Base-by-base conservation (phyloP, 2,329 filamentous ascomycete genomes). In the Nothophoma quercina region DNA sequence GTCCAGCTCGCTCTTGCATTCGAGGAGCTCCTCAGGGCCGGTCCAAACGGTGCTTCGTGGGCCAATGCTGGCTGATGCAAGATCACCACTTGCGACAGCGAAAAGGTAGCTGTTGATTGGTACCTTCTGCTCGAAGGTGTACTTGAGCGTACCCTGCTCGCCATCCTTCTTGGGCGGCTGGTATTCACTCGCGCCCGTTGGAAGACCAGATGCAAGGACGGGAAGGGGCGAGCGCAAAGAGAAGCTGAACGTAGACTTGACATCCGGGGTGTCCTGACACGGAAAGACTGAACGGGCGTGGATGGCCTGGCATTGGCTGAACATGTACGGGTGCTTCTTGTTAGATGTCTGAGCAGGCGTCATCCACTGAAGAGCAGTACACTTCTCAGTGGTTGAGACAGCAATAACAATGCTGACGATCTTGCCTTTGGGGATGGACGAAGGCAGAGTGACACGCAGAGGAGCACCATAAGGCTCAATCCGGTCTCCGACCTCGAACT, bases 251-350 rank as follows among this genome's bases (percentile, higher is more conserved):
- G 92, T 96, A n/a, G 90, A 92, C 80, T 99, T 99, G 67, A 97
- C 90, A 72, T 97, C 93, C 3, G 95, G 95, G 1, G 95, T 98
- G 71, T 99, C 95, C 78, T 98, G 93, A 76, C 93, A 98, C 6
- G 95, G 95, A 75, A 98, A 96, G 56, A 98, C 85, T 39, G 92
- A 96, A 55, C 95, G 87, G 34, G 91, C 91, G 69, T 98, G 93
- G 68, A 97, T 98, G 46, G 93, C 93, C 80, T 99, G 93, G 75
- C 93, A 96, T 79, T 98, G 95, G 35, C 91, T 96, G 79, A 98
- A 98, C 87, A 98, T 93, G 77, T 97, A 98, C 1, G 93, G 93
- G 63, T 96, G 89, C 76, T 92, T 95, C 79, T 92, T 93, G 83
- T 96, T 97, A 52, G 90, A 91, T 1, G 95, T 98, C 78, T 98